Conservation (phyloP, 495 filamentous ascomycete species). For the Tirmania nivea region DNA sequence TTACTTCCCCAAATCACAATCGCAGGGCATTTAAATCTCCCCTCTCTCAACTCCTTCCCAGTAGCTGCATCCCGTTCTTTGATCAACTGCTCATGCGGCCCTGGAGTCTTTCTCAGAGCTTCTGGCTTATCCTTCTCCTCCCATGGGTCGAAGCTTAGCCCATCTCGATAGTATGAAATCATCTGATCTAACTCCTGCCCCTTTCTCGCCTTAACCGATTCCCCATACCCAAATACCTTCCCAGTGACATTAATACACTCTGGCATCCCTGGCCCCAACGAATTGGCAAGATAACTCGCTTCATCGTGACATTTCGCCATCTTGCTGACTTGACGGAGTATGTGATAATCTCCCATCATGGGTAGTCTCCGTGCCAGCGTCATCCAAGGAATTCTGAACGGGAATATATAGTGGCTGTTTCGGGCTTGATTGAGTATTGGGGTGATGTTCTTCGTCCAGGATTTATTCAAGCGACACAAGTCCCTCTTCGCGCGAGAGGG, state of each 20-base stretch:
- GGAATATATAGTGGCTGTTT: not conserved
- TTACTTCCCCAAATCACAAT: not conserved
- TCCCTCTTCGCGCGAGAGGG: not conserved
- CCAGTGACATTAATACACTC: not conserved
- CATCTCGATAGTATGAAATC: not conserved
- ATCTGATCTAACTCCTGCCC: not conserved
- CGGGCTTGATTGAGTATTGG: not conserved
- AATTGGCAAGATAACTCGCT: not conserved
- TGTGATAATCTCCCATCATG: not conserved
- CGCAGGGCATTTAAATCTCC: not conserved
- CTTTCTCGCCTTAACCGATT: not conserved
- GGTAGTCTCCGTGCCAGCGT: not conserved
- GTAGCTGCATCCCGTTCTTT: not conserved
- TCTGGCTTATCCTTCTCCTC: not conserved
- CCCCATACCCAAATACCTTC: not conserved
- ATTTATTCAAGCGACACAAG: not conserved
- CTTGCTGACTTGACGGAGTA: not conserved
- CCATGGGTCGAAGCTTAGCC: not conserved
- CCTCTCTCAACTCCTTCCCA: not conserved
- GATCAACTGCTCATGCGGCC: not conserved
- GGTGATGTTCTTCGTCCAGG: not conserved
- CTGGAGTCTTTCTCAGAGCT: not conserved
- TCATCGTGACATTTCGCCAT: not conserved
- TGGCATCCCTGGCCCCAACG: not conserved
- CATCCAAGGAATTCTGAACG: not conserved